Evolutionary conservation across 2,329 filamentous ascomycete genomes (phyloP).

Genomic region (Fusarium sp.): DNA sequence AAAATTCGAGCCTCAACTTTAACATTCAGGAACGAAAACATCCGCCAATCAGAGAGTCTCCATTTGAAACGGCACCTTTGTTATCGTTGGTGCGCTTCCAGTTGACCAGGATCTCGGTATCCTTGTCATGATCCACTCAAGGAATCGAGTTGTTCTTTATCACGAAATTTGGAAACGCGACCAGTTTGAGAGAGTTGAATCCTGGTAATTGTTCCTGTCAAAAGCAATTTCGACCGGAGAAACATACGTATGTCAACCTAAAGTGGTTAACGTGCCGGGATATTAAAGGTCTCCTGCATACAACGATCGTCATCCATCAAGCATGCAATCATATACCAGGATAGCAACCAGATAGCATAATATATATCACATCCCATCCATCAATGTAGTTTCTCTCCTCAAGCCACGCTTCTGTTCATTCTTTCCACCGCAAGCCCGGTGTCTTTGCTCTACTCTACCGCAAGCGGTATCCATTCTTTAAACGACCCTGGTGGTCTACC

Average conservation of each 20-base stretch:
- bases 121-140: neutral
- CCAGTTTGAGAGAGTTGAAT: neutral
- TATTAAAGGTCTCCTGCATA: slow-evolving; percentile 6
- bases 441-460: slow-evolving; percentile 12
- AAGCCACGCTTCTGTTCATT: slow-evolving; percentile 21
- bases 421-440: slow-evolving; percentile 30
- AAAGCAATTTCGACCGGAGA: neutral
- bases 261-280: neutral
- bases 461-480: slow-evolving; percentile 32
- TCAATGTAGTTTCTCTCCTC: neutral
- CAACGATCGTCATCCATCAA: no score
- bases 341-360: neutral
- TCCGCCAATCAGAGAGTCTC: neutral
- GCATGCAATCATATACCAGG: neutral
- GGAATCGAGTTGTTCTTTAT: neutral
- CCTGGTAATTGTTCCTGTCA: neutral
- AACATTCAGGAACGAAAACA: neutral
- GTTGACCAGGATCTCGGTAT: neutral
- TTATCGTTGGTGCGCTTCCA: neutral
- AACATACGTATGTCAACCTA: neutral
- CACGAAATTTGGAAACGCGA: neutral
- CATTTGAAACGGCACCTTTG: neutral
- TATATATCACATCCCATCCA: slow-evolving; percentile 6
- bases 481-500: slow-evolving; percentile 37
- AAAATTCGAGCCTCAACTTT: neutral